Evolutionary conservation across 208 protist species (phyloP).

Genomic region (Leishmania guyanensis): DNA sequence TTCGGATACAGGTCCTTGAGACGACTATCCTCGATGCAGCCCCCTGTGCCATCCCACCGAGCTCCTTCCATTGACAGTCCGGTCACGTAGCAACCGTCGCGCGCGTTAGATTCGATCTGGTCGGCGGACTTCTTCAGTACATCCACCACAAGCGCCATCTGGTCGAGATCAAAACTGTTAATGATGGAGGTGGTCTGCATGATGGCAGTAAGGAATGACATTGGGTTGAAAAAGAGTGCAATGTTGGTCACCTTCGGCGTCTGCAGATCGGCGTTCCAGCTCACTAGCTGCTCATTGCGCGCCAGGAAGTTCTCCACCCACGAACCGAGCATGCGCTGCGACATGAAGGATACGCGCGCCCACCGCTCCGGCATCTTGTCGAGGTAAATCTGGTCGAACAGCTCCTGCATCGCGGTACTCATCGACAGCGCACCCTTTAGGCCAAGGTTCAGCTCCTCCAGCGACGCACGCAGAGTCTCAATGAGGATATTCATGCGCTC

Average conservation of each 20-base stretch:
- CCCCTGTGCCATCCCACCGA: constrained; percentile 93
- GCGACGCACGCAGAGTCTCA: constrained; percentile 85
- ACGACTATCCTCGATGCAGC: constrained; percentile 93
- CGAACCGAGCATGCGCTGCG: constrained; percentile 90
- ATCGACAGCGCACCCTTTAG: constrained; percentile 96
- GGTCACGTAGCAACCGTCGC: constrained; percentile 98
- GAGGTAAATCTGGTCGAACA: constrained; percentile 93
- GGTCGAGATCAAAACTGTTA: constrained; percentile 97
- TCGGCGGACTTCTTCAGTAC: constrained; percentile 96
- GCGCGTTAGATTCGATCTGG: constrained; percentile 92
- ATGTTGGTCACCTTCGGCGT: constrained; percentile 96
- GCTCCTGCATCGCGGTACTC: constrained; percentile 90
- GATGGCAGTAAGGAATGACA: constrained; percentile 99
- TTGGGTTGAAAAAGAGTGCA: constrained; percentile 98
- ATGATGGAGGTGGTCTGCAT: constrained; percentile 98
- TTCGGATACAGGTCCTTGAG: constrained; percentile 95
- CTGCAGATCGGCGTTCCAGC: constrained; percentile 93
- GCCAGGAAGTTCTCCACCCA: constrained; percentile 97
- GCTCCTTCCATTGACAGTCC: constrained; percentile 98
- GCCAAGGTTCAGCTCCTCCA: constrained; percentile 97
- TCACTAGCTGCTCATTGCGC: constrained; percentile 94
- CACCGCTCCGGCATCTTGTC: constrained; percentile 95
- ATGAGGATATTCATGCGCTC: constrained; percentile 98
- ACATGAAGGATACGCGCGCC: constrained; percentile 97
- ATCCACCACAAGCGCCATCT: constrained; percentile 94